Percentiles rank a stretch among this genome's conserved stretches.
Evolutionary conservation across 495 filamentous ascomycete species (phyloP).

Genomic region (Daldinia concentrica): DNA sequence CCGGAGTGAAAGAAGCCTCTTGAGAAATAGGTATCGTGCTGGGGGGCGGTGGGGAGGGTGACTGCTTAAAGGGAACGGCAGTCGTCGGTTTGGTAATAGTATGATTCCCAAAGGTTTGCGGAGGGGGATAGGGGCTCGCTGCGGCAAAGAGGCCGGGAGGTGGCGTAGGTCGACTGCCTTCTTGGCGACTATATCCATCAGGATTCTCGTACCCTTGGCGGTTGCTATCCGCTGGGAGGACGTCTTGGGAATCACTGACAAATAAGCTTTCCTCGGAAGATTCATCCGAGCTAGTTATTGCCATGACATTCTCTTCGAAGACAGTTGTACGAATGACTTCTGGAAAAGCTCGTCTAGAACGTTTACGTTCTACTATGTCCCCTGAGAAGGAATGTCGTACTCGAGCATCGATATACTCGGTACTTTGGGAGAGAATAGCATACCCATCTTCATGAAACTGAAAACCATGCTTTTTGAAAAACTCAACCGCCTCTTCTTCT

Average conservation of each 20-base stretch:
- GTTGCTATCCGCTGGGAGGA: not conserved
- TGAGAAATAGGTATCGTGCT: not conserved
- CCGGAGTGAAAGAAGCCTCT: not conserved
- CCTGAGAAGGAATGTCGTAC: slow-evolving; percentile 56
- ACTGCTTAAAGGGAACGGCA: not conserved
- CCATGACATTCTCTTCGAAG: slow-evolving; percentile 44
- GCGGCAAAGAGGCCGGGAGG: not conserved
- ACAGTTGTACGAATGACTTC: slow-evolving; percentile 58
- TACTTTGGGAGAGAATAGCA: slow-evolving; percentile 52
- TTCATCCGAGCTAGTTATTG: not conserved
- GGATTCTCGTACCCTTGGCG: not conserved
- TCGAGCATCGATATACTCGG: slow-evolving; percentile 48
- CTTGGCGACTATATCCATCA: not conserved
- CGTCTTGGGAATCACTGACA: slow-evolving; percentile 37
- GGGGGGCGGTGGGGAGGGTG: not conserved
- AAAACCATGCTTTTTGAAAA: slow-evolving; percentile 74
- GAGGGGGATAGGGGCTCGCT: not conserved
- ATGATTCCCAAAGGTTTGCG: slow-evolving; percentile 17
- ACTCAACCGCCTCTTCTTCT: slow-evolving; percentile 72
- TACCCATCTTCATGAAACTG: slow-evolving; percentile 63
- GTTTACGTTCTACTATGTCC: slow-evolving; percentile 60
- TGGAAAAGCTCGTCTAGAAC: slow-evolving; percentile 51
- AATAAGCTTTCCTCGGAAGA: slow-evolving; percentile 44
- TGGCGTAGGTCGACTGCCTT: slow-evolving; percentile 1
- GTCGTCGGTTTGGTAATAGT: not conserved